Base-by-base conservation (phyloP, 805 yeast species). In the Tetrapisispora pingtungensis region DNA sequence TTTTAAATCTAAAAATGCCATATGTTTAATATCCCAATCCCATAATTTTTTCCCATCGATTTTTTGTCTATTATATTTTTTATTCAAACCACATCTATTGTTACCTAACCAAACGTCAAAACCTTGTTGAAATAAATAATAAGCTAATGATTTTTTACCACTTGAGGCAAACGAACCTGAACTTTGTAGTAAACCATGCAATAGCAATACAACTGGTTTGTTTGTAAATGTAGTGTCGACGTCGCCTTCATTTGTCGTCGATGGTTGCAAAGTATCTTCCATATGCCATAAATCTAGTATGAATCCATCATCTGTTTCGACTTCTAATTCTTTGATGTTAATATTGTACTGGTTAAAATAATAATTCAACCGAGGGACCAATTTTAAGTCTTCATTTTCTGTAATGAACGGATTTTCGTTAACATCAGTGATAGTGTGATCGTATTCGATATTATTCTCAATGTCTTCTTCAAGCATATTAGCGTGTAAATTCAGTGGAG, bases 51-150 rank as follows among this genome's bases (percentile, higher is more conserved):
- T 42, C 17, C 17, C 17, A 18, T 33, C 33, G 3, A 33, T 43
- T 10, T 40, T 47, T 41, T 50, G 45, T 36, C 48, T 45, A 45
- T 55, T 52, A 66, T 89, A 95, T 42, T 71, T 66, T 0, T 95
- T 84, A 33, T 74, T 69, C 58, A 89, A 84, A 6, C 96, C 95
- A 51, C 96, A 82, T 49, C 98, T 66, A 57, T 88, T 89, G 57
- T 88, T 86, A 1, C 96, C 96, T 44, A 88, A 60, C 96, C 96
- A 88, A 8, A 88, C 87, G 53, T 88, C 96, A 55, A 72, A 85
- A 0, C 93, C 89, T 22, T 68, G 62, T 28, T 68, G 65, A 33
- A 64, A 62, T 41, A 70, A 70, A 57, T 69, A 72, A 59, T 71
- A 77, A 0, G 90, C 93, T 36, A 93, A 63, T 10, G 95, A 82